phyloP scores from a whole-genome alignment of 495 filamentous ascomycete genomes.

The Pyronema omphalodes region DNA sequence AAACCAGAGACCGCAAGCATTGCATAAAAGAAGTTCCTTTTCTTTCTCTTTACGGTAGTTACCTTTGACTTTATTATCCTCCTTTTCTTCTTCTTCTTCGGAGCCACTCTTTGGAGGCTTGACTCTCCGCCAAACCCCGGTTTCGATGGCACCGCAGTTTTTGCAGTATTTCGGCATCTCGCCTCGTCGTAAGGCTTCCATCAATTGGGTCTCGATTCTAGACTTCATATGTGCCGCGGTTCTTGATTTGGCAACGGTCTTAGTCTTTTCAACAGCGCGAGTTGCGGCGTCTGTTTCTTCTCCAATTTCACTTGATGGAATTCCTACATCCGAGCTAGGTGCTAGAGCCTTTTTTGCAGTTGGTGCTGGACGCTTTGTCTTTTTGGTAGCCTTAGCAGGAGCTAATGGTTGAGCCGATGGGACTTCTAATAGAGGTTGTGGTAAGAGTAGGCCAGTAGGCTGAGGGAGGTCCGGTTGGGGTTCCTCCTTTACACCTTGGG shows the following conservation, averaged over 20 bases:
- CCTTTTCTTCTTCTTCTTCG: conserved; percentile 44
- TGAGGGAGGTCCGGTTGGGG: not conserved
- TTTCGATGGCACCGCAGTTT: conserved; percentile 88
- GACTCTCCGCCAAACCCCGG: conserved; percentile 84
- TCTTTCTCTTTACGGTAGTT: conserved; percentile 33
- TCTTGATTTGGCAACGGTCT: conserved; percentile 10
- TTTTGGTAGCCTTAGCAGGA: conserved; percentile 1
- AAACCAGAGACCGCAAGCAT: conserved; percentile 91
- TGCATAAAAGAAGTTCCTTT: conserved; percentile 60
- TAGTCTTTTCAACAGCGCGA: conserved; percentile 8
- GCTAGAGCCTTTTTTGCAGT: not conserved
- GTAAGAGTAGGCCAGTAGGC: not conserved
- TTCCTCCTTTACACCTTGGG: not conserved
- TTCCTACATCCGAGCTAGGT: conserved; percentile 9
- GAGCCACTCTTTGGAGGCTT: conserved; percentile 32
- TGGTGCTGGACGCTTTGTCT: conserved; percentile 8
- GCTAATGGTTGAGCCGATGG: too few species aligned
- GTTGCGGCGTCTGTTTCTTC: conserved; percentile 23
- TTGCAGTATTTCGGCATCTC: conserved; percentile 68
- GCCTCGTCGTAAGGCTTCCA: conserved; percentile 30
- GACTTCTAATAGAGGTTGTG: not conserved
- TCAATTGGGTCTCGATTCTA: conserved; percentile 20
- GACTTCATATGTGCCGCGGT: conserved; percentile 23
- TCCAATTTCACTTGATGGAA: conserved; percentile 18
- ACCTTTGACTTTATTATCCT: conserved; percentile 29